Conservation (phyloP, 2,329 filamentous ascomycete genomes). For the Ampelomyces quisqualis region DNA sequence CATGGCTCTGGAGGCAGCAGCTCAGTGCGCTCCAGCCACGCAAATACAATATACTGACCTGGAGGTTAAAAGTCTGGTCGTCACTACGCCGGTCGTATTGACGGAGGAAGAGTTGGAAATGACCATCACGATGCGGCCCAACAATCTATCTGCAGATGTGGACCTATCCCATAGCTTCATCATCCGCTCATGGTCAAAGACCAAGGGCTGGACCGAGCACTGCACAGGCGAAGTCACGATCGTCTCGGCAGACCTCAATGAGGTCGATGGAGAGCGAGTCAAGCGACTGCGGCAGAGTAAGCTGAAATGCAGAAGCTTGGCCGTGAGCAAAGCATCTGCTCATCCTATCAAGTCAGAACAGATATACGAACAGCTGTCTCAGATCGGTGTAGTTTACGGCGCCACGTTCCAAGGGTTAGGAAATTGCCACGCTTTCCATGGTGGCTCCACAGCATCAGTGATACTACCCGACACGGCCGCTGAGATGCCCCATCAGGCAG, state of each 20-base stretch:
- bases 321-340: conserved; percentile 4
- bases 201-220: conserved; percentile 59
- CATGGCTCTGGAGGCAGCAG: conserved; percentile 37
- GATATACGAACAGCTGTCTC: conserved; percentile 52
- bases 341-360: conserved; percentile 20
- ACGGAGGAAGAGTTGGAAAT: conserved; percentile 35
- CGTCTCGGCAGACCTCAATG: conserved; percentile 40
- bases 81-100: conserved; percentile 24
- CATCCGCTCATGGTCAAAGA: conserved; percentile 56
- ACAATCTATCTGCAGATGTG: not conserved
- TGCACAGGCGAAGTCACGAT: conserved; percentile 46
- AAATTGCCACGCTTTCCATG: conserved; percentile 47
- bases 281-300: not conserved
- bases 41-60: conserved; percentile 15
- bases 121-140: conserved; percentile 25
- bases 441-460: conserved; percentile 27
- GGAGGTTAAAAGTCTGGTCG: conserved; percentile 20
- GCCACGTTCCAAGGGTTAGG: conserved; percentile 54
- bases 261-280: conserved; percentile 40
- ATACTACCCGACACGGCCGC: conserved; percentile 16
- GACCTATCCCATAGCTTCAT: conserved; percentile 43
- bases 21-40: conserved; percentile 15
- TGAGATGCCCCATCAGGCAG: conserved; percentile 31
- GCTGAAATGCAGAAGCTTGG: not conserved
- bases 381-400: conserved; percentile 56